These are phyloP conservation scores for Elymus sibiricus DNA, from an alignment of 176 grass and related monocot genomes.

Conservation along the genomic window DNA sequence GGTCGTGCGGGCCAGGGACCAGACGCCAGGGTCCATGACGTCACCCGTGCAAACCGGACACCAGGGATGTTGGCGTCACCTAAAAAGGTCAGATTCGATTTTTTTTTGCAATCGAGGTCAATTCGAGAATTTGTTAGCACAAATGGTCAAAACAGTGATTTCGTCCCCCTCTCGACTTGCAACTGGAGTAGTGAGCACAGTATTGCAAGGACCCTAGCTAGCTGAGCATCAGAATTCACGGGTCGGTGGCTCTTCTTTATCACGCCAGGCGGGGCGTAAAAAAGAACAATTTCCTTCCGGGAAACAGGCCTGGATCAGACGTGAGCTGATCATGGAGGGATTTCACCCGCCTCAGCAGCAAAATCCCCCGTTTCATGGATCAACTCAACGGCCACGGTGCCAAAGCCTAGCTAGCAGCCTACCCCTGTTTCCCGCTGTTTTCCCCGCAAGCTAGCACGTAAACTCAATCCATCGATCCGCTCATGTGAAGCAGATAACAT, in stretches of 20 bases:
- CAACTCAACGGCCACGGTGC: conserved; percentile 27
- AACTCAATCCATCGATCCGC: not conserved
- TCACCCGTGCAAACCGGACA: no score
- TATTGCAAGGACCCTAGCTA: not conserved
- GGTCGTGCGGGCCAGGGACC: no score
- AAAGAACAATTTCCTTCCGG: conserved; percentile 45
- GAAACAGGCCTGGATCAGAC: conserved; percentile 33
- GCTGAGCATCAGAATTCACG: conserved; percentile 9
- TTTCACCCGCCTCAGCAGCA: conserved; percentile 25
- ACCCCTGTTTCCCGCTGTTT: not conserved
- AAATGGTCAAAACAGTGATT: no score
- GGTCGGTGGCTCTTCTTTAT: not conserved
- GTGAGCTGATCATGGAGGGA: conserved; percentile 49
- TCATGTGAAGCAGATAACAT: not conserved
- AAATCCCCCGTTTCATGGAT: conserved; percentile 73
- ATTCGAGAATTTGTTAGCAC: no score
- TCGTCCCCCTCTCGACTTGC: not conserved
- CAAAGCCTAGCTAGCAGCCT: conserved; percentile 1
- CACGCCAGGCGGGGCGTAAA: not conserved
- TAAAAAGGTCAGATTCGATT: no score
- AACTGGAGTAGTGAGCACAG: not conserved
- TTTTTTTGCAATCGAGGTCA: no score
- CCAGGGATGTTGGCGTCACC: no score
- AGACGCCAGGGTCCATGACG: no score
- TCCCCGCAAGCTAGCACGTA: no score